Conservation (phyloP, 805 yeast species). For the Sporopachydermia quercuum region DNA sequence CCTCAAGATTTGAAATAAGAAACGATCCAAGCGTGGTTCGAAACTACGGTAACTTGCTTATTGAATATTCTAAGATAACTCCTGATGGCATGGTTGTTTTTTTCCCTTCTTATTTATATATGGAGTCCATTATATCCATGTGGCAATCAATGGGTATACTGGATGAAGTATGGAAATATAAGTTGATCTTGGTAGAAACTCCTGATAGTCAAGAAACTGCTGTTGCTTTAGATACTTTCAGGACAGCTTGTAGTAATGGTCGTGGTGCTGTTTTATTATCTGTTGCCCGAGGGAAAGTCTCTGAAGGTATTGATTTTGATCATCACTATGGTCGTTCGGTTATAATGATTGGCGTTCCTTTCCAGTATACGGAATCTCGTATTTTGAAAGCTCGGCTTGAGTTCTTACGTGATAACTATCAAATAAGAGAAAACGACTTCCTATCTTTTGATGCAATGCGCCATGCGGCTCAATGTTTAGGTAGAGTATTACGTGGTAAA, state of each 20-base stretch:
- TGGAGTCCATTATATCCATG: conserved; percentile 96
- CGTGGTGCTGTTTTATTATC: conserved; percentile 92
- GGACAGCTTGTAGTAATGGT: conserved; percentile 95
- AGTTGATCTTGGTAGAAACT: conserved; percentile 87
- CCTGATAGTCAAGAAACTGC: conserved; percentile 99
- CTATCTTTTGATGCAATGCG: conserved; percentile 98
- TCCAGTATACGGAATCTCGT: conserved; percentile 95
- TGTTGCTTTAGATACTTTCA: conserved; percentile 83
- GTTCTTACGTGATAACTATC: conserved; percentile 82
- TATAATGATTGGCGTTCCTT: conserved; percentile 96
- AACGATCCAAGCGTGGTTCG: conserved; percentile 97
- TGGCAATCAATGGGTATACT: conserved; percentile 98
- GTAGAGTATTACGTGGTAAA: conserved; percentile 93
- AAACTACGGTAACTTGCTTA: conserved; percentile 83
- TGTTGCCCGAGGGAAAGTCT: conserved; percentile 97
- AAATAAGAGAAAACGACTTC: conserved; percentile 87
- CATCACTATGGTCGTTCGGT: conserved; percentile 97
- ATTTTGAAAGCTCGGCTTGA: conserved; percentile 90
- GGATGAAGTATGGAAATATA: conserved; percentile 98
- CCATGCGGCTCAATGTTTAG: conserved; percentile 97
- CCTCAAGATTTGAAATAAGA: conserved; percentile 91
- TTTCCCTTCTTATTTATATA: conserved; percentile 91
- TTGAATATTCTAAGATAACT: conserved; percentile 87
- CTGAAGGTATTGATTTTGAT: conserved; percentile 98
- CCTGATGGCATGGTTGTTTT: conserved; percentile 98